Base-by-base conservation (phyloP, 169 alveolate genomes). In the Cryptosporidium sp. region DNA sequence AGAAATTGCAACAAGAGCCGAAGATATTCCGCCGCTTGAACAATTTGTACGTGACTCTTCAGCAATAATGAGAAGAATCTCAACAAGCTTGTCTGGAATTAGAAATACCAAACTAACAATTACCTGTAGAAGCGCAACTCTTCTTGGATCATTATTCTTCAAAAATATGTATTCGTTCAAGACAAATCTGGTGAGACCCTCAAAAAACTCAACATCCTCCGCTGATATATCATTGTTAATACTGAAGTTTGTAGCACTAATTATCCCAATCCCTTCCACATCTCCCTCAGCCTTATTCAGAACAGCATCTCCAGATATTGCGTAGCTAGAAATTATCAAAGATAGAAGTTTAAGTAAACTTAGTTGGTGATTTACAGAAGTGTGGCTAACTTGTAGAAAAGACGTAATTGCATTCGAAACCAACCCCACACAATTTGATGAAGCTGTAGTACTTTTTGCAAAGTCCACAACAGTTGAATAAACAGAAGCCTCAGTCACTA, bases 381-480 rank as follows among this genome's bases (percentile, higher is more conserved):
- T 80, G 9, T 80, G 89, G 50, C 89, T 80, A 23, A 80, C 89
- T 65, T 80, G 89, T 33, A 80, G 43, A 80, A 80, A 80, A 59
- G 89, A 80, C 23, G 65, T 80, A 18, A 80, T 80, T 48, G 89
- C 89, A 62, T 80, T 80, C 12, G 89, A 80, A 12, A 59, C 89
- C 18, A 80, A 33, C 45, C 73, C 75, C 39, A 80, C 75, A 80
- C 73, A 80, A 65, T 80, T 59, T 9, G 89, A 80, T n/a, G 86
- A 58, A 29, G 70, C 18, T 12, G 58, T 80, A 12, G 69, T 80
- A 62, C 89, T 80, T 62, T 80, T 80, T 62, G 89, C 89, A 80
- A 80, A 80, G 52, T 80, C 89, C 9, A 80, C 89, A 18, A 80
- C 89, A 4, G 89, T 80, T 16, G 89, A 80, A 80, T 80, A 80